phyloP scores from a whole-genome alignment of 345 rosid genomes.

The Tarenaya hassleriana region DNA sequence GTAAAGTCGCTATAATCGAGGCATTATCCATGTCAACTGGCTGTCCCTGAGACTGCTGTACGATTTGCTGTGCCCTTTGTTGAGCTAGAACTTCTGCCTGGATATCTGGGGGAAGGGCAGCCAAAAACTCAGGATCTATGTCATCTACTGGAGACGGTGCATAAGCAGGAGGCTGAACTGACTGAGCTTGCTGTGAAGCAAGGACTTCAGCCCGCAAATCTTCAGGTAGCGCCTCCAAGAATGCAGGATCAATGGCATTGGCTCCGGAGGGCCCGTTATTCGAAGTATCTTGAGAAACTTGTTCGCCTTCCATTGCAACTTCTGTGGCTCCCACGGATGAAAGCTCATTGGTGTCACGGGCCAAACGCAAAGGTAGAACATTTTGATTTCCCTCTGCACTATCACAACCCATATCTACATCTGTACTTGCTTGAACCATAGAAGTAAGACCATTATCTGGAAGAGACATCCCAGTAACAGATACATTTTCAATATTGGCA shows the following conservation, averaged over 20 bases:
- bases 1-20: conserved; percentile 94
- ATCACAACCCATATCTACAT: conserved; percentile 70
- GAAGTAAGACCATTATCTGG: conserved; percentile 29
- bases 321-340: conserved; percentile 36
- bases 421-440: conserved; percentile 38
- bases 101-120: conserved; percentile 98
- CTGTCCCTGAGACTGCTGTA: conserved; percentile 89
- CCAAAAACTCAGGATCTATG: conserved; percentile 95
- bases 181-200: conserved; percentile 94
- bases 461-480: conserved; percentile 34
- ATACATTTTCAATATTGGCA: conserved; percentile 33
- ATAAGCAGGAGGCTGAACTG: conserved; percentile 82
- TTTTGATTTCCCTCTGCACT: conserved; percentile 54
- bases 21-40: conserved; percentile 99
- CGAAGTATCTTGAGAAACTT: conserved; percentile 46
- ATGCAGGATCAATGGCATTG: conserved; percentile 90
- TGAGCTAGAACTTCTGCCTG: conserved; percentile 99
- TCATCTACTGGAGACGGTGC: conserved; percentile 85
- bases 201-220: conserved; percentile 89
- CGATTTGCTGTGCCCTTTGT: conserved; percentile 87
- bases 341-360: conserved; percentile 34
- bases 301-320: conserved; percentile 14
- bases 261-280: conserved; percentile 53
- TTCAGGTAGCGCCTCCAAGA: conserved; percentile 94
- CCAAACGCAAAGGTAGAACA: conserved; percentile 36